Conservation (phyloP, 345 rosid species). For the Ailanthus altissimus region DNA sequence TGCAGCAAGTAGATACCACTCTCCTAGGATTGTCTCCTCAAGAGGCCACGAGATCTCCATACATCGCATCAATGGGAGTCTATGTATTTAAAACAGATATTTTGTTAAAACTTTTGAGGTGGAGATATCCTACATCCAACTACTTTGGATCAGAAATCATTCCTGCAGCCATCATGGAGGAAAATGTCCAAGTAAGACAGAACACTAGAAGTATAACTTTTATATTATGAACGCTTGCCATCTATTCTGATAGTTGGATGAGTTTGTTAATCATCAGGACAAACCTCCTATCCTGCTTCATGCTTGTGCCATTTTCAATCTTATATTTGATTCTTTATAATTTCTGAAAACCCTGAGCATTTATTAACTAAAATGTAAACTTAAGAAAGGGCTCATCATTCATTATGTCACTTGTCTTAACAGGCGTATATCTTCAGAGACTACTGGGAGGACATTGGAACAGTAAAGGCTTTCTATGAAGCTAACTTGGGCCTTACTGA, state of each 20-base stretch:
- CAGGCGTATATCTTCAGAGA: constrained; percentile 81
- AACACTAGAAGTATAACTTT: constrained; percentile 4
- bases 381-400: not conserved
- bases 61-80: constrained; percentile 95
- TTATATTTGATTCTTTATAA: not conserved
- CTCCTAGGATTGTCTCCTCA: constrained; percentile 62
- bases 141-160: constrained; percentile 96
- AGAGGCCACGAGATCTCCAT: constrained; percentile 65
- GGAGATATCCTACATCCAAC: constrained; percentile 76
- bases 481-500: constrained; percentile 92
- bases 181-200: constrained; percentile 68
- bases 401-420: constrained; percentile 17
- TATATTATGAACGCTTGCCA: not conserved
- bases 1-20: constrained; percentile 78
- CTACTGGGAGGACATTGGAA: constrained; percentile 98
- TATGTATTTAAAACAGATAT: constrained; percentile 75
- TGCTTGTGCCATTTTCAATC: constrained; percentile 1
- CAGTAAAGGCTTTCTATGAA: constrained; percentile 81
- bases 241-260: not conserved
- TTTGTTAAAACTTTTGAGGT: constrained; percentile 68
- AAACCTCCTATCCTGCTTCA: not conserved
- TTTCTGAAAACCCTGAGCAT: not conserved
- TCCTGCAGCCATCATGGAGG: constrained; percentile 84
- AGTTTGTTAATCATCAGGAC: not conserved
- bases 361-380: not conserved